phyloP scores from a whole-genome alignment of 371 early-diverging fungal genomes.

The Syncephalis fuscata region DNA sequence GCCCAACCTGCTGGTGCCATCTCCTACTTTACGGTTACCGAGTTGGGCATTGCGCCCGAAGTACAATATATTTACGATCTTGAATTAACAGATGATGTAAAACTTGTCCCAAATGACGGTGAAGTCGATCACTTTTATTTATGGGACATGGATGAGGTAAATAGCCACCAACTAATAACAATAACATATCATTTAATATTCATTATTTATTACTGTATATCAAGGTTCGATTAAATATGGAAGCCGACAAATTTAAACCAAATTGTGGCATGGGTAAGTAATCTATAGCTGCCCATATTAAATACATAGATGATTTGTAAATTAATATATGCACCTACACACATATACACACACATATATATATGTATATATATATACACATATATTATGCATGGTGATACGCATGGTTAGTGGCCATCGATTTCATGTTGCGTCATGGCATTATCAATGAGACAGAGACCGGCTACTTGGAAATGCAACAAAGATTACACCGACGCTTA shows the following conservation, averaged over 20 bases:
- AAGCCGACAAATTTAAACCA: conserved; percentile 62
- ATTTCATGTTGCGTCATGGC: conserved; percentile 71
- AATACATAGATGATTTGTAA: no score
- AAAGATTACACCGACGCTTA: no score
- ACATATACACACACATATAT: background rate
- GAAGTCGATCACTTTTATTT: conserved; percentile 78
- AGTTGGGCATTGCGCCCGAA: conserved; percentile 44
- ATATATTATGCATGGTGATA: background rate
- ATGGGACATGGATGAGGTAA: conserved; percentile 48
- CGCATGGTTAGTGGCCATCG: conserved; percentile 34
- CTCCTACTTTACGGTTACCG: conserved; percentile 41
- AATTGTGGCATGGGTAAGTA: conserved; percentile 56
- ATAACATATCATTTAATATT: background rate
- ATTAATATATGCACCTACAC: no score
- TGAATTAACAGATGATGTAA: conserved; percentile 36
- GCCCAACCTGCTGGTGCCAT: conserved; percentile 41
- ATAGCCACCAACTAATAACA: background rate
- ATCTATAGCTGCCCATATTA: background rate
- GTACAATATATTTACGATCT: conserved; percentile 75
- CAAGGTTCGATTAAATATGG: conserved; percentile 28
- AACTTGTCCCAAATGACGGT: conserved; percentile 66
- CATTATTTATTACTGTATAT: background rate
- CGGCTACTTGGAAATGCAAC: no score
- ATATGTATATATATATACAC: background rate
- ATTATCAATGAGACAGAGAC: conserved; percentile 21